These are phyloP conservation scores for Phytophthora aleatoria DNA, from an alignment of 352 stramenopile species.

Conservation along the genomic window DNA sequence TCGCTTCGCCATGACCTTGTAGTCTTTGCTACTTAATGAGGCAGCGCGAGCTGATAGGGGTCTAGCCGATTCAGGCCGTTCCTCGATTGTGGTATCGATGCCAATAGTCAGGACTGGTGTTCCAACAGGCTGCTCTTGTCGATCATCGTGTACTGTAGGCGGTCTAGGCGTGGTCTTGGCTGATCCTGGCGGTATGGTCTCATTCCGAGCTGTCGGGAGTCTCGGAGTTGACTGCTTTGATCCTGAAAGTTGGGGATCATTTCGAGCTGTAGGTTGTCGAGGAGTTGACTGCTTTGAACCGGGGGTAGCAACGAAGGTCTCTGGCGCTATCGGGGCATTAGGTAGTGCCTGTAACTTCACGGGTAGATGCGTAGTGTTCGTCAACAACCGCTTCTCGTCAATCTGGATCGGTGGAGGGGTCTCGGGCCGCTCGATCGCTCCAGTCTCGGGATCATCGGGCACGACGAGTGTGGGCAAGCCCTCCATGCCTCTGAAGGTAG, in stretches of 20 bases:
- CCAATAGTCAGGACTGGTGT: constrained; percentile 15
- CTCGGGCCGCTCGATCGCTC: constrained; percentile 68
- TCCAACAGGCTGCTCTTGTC: neutral
- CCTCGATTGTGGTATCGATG: neutral
- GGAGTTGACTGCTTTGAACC: constrained; percentile 21
- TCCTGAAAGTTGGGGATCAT: constrained; percentile 14
- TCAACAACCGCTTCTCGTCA: constrained; percentile 32
- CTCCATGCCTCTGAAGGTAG: constrained; percentile 21
- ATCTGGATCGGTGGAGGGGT: constrained; percentile 52
- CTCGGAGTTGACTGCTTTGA: constrained; percentile 24
- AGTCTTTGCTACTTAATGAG: constrained; percentile 54
- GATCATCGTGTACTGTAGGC: constrained; percentile 2
- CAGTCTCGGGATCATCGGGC: constrained; percentile 66
- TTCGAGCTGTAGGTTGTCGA: constrained; percentile 14
- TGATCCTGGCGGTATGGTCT: constrained; percentile 10
- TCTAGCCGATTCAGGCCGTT: neutral
- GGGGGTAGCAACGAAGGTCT: constrained; percentile 14
- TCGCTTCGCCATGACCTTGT: constrained; percentile 56
- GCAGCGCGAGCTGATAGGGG: constrained; percentile 12
- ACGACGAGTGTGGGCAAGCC: constrained; percentile 68
- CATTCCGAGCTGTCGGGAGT: constrained; percentile 14
- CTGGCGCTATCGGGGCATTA: constrained; percentile 23
- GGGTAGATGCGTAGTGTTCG: constrained; percentile 20
- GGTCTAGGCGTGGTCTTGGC: constrained; percentile 15
- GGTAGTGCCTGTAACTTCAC: constrained; percentile 25